Percentiles rank a stretch among this genome's conserved stretches.
Conservation (phyloP, 139 green algal genomes). For the Astrephomene gubernaculifera region DNA sequence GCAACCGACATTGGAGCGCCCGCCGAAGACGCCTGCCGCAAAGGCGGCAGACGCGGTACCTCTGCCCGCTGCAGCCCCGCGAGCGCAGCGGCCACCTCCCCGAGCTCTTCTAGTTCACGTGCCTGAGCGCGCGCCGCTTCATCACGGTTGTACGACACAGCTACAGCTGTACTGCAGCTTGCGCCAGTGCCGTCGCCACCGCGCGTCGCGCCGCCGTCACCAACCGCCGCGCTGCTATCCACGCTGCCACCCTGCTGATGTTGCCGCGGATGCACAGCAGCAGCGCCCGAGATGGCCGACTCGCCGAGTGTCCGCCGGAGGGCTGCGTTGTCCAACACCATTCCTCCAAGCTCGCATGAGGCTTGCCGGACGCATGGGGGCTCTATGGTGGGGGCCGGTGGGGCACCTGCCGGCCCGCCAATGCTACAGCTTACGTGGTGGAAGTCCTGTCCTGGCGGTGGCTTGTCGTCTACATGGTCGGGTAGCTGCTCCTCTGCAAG, state of each 20-base stretch:
- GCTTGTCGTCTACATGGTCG: background rate
- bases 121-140: slow-evolving; percentile 12
- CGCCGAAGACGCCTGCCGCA: background rate
- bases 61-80: slow-evolving; percentile 13
- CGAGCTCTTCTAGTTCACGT: slow-evolving; percentile 36
- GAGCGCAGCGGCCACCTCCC: slow-evolving; percentile 39
- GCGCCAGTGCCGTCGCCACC: background rate
- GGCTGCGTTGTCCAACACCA: no score
- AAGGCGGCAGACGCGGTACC: background rate
- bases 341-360: no score
- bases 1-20: no score
- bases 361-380: no score
- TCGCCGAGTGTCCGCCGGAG: no score
- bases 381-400: no score
- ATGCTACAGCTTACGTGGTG: no score
- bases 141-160: background rate
- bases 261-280: no score
- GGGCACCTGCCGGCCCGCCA: no score
- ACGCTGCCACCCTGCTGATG: background rate
- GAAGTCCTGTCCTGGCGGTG: no score
- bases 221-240: background rate
- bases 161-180: background rate
- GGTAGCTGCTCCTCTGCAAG: slow-evolving; percentile 36
- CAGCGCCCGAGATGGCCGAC: no score
- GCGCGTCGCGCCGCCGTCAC: background rate